Base-by-base conservation (phyloP, 495 filamentous ascomycete genomes). In the Xylaria curta region DNA sequence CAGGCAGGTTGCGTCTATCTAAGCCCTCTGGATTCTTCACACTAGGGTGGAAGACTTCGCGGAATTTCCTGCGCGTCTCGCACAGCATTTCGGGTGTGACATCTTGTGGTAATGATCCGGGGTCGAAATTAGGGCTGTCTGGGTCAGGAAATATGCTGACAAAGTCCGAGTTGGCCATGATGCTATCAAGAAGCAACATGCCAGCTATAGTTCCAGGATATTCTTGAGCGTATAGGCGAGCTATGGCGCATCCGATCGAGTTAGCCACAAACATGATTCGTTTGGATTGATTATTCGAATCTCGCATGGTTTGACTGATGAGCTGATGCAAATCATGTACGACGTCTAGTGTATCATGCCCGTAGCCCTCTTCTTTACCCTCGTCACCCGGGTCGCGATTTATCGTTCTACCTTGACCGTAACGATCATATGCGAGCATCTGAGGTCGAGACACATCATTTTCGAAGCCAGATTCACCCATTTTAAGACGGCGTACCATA, bases 351-450 rank as follows among this genome's bases (percentile, higher is more conserved):
- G 83, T 80, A 70, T 89, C 86, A 76, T 91, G 90, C 24, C 84
- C 86, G 77, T 87, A 83, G 21, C 82, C 80, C 8, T 79, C 79
- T 49, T 83, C 81, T 10, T 68, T 72, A 10, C 75, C 77, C 31
- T 75, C 73, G 65, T 91, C 87, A 6, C 78, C 58, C 0, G 90
- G 89, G 75, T 91, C 89, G 3, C 78, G 81, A 63, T 86, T 84
- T 21, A 76, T 80, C 2, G 88, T 88, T 60, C 83, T 74, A 5
- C 89, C 89, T 76, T 91, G 89, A 38, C 90, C 89, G 74, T 84
- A 91, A 49, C 90, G 88, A 79, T 92, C 90, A 74, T 91, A 91
- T 58, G 84, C 84, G 4, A 92, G 83, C 36, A 90, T 81, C 9
- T 84, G 76, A 10, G 88, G 86, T 26, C 75, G 77, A 19, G 73